These are phyloP conservation scores for Candida easanensis DNA, from an alignment of 805 yeast genomes.

Conservation along the genomic window DNA sequence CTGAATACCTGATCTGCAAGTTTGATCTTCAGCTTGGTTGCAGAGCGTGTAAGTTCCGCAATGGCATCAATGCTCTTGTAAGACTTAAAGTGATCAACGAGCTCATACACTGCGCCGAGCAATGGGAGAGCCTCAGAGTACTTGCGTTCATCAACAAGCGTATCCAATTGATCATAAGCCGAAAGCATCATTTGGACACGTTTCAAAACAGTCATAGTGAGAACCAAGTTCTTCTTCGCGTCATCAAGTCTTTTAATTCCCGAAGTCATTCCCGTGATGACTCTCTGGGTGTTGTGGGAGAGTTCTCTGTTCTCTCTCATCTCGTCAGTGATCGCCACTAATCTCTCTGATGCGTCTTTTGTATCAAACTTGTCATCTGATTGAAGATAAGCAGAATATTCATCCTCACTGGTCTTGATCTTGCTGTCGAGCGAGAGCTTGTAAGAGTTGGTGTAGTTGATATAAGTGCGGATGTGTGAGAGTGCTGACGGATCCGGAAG, in stretches of 20 bases:
- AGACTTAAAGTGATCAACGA: constrained; percentile 69
- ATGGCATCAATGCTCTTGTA: constrained; percentile 83
- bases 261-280: constrained; percentile 68
- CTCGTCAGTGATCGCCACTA: constrained; percentile 39
- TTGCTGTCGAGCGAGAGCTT: constrained; percentile 46
- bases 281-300: constrained; percentile 54
- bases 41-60: constrained; percentile 57
- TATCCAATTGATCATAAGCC: constrained; percentile 62
- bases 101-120: constrained; percentile 69
- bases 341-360: constrained; percentile 20
- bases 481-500: constrained; percentile 51
- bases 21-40: constrained; percentile 55
- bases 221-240: constrained; percentile 78
- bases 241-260: constrained; percentile 77
- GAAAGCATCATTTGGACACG: constrained; percentile 82
- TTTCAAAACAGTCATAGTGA: constrained; percentile 82
- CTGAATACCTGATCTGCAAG: constrained; percentile 67
- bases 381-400: constrained; percentile 3
- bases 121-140: constrained; percentile 55
- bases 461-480: constrained; percentile 47
- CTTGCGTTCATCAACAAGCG: constrained; percentile 43
- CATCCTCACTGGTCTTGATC: constrained; percentile 36
- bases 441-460: constrained; percentile 48
- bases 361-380: constrained; percentile 15
- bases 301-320: constrained; percentile 46